These are phyloP conservation scores for Buxus sempervirens DNA, from an alignment of 164 flowering plant species.

Conservation along the genomic window DNA sequence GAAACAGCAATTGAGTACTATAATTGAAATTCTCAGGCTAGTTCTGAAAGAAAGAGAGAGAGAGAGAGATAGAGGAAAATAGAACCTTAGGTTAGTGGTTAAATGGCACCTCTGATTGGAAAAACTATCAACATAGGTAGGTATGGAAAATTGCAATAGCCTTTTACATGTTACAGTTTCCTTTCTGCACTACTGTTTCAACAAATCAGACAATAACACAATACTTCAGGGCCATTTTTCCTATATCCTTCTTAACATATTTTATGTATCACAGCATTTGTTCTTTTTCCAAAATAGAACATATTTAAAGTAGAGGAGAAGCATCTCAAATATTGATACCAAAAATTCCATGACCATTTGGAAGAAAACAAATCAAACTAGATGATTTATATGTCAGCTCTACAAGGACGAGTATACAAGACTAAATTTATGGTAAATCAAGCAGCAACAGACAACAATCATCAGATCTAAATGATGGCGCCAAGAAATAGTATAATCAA, in stretches of 20 bases:
- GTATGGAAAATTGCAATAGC: neutral
- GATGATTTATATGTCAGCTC: too few species aligned
- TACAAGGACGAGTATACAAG: neutral
- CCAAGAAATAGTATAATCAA: neutral
- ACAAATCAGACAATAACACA: too few species aligned
- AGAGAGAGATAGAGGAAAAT: neutral
- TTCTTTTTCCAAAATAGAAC: neutral
- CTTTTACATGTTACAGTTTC: too few species aligned
- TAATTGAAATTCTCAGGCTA: neutral
- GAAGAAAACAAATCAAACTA: too few species aligned
- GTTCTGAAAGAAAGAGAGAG: too few species aligned
- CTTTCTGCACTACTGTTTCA: too few species aligned
- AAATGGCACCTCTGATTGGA: neutral
- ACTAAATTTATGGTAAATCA: neutral
- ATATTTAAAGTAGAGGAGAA: neutral
- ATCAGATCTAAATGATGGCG: neutral
- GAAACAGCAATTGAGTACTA: neutral
- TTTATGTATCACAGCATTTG: neutral
- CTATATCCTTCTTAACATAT: neutral
- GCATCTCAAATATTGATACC: neutral
- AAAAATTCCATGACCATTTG: neutral
- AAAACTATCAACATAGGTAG: neutral
- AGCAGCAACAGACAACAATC: neutral
- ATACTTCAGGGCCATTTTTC: too few species aligned
- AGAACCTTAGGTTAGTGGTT: neutral